Evolutionary conservation across 2,329 filamentous ascomycete species (phyloP), one percentile per base, ranked within the genome.

Genomic region (Pyrenophora teres): DNA sequence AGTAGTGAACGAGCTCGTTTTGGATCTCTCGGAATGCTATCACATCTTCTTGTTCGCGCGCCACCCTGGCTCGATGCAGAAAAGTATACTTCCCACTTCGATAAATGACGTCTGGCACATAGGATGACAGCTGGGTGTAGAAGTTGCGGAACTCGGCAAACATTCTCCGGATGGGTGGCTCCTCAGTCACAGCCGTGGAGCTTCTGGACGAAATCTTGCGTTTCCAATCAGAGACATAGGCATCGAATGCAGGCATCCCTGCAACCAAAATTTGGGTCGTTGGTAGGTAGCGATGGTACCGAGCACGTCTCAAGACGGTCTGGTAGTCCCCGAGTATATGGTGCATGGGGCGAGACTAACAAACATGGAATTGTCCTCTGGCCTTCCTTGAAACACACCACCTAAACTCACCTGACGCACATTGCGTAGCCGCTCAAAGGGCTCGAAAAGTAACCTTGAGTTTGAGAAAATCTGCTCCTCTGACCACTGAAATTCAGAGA

Each of bases 81-180:
- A 67, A 69, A 4, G 52, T 61, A n/a, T 58, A 32, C 31, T 56
- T 54, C 3, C 64, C 66, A 6, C 9, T 23, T 7, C 53, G 39
- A 1, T 35, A 27, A 0, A 48, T 57, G 1, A 65, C 48, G 1
- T 60, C 56, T 0, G 60, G 61, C 1, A 68, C 49, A 7, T 63
- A 41, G 8, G 19, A 40, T 5, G 54, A 40, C 6, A 72, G 52
- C 12, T 64, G 60, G 8, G 52, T 60, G 40, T 71, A 69, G 40
- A 71, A 71, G 18, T 64, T 50, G 31, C 69, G 72, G 52, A 73
- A 68, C n/a, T 65, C 60, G 2, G 61, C 62, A 50, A 73, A 73
- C 63, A 73, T 70, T 16, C 43, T 42, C 4, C 58, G 56, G 38
- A 73, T 65, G 1, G 67, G 63, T 0, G 68, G 54, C 15, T 66